A percentile compares a stretch with the other conserved stretches of the same genome.
These are phyloP conservation scores for Malus hybrid DNA, from an alignment of 331 rosid species.

Conservation along the genomic window DNA sequence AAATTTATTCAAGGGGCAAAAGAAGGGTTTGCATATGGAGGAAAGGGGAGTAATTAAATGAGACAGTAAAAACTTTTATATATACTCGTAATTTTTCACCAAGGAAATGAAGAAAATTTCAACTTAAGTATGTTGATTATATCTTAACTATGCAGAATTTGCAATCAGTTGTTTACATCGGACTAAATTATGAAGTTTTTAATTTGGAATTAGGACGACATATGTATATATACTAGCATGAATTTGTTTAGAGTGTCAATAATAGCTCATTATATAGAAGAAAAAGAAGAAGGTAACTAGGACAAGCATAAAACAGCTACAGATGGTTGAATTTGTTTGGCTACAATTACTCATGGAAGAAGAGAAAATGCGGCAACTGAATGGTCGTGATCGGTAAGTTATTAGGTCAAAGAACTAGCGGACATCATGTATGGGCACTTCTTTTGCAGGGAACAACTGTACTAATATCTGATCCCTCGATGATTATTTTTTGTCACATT, in stretches of 20 bases:
- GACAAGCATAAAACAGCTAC: neutral
- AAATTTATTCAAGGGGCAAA: too few species aligned
- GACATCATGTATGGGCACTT: constrained; percentile 19
- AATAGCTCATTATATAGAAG: too few species aligned
- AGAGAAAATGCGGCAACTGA: constrained; percentile 9
- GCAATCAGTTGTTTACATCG: neutral
- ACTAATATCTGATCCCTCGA: constrained; percentile 17
- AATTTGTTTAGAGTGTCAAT: too few species aligned
- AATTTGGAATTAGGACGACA: neutral
- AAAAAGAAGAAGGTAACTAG: neutral
- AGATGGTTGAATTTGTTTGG: neutral
- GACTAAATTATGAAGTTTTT: too few species aligned
- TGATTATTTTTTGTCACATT: constrained; percentile 28
- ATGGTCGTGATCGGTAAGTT: constrained; percentile 17
- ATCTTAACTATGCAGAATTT: neutral
- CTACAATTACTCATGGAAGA: neutral
- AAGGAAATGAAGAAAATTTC: too few species aligned
- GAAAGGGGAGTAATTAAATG: too few species aligned
- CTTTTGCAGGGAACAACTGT: constrained; percentile 24
- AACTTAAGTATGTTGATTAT: too few species aligned
- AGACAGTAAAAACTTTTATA: too few species aligned
- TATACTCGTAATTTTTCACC: too few species aligned
- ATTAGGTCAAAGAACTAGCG: constrained; percentile 14
- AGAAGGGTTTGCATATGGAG: too few species aligned
- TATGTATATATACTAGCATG: neutral